Evolutionary conservation across 352 stramenopile genomes (phyloP).

Genomic region (Pythium chondricola): DNA sequence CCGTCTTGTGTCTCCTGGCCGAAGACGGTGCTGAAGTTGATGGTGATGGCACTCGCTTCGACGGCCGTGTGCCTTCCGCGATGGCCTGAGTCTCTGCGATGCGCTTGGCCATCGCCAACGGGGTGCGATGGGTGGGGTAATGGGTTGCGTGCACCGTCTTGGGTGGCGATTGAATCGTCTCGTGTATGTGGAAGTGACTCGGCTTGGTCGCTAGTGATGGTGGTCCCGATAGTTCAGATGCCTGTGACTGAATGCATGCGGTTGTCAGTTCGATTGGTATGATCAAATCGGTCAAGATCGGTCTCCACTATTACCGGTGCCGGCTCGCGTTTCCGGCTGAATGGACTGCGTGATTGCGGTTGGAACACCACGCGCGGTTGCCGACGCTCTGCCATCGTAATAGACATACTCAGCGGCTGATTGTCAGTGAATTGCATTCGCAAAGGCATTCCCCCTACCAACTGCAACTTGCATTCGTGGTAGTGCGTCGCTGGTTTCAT

Average conservation of each 20-base stretch:
- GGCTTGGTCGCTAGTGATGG: neutral
- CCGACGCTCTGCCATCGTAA: neutral
- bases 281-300: neutral
- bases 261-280: neutral
- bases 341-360: constrained; percentile 35
- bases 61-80: neutral
- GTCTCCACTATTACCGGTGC: constrained; percentile 17
- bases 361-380: constrained; percentile 24
- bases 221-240: neutral
- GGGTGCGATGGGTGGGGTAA: constrained; percentile 9
- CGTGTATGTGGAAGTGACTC: constrained; percentile 12
- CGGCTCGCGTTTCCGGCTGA: constrained; percentile 30
- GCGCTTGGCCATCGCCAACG: constrained; percentile 1
- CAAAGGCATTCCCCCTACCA: neutral
- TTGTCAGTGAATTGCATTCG: neutral
- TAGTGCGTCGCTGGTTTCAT: neutral
- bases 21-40: neutral
- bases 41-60: neutral
- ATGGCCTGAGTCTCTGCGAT: neutral
- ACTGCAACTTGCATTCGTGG: neutral
- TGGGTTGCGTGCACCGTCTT: constrained; percentile 23
- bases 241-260: neutral
- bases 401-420: too few species aligned
- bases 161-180: neutral
- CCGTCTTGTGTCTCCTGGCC: neutral